Evolutionary conservation across 768 basidiomycete genomes (phyloP).

Genomic region (Cystobasidium onofrii): DNA sequence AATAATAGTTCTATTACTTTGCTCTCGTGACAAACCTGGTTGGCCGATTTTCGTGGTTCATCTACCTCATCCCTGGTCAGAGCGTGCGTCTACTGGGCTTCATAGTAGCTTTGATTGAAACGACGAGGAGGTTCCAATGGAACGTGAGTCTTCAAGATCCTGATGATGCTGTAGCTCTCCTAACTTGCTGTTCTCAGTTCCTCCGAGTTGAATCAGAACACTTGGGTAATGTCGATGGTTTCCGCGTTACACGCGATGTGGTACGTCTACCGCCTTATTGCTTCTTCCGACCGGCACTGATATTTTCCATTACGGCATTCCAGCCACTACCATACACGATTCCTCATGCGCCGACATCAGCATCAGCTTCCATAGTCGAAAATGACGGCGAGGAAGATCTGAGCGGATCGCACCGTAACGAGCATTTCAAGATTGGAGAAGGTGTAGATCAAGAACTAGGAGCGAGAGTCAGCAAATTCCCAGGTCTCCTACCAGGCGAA

Average conservation of each 20-base stretch:
- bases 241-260: conserved; percentile 31
- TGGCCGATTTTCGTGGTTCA: conserved; percentile 72
- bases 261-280: not conserved
- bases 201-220: conserved; percentile 42
- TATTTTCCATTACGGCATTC: not conserved
- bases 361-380: not conserved
- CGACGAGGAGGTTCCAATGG: conserved; percentile 77
- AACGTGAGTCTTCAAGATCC: no score
- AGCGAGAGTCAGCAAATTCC: not conserved
- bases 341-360: not conserved
- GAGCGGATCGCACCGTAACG: not conserved
- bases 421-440: conserved; percentile 3
- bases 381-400: not conserved
- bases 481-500: conserved; percentile 14
- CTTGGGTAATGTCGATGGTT: conserved; percentile 37
- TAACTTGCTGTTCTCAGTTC: not conserved
- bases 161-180: no score
- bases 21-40: conserved; percentile 68
- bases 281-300: not conserved
- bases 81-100: conserved; percentile 55
- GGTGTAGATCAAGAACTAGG: conserved; percentile 3
- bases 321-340: conserved; percentile 17
- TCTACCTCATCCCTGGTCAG: conserved; percentile 59
- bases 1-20: conserved; percentile 74
- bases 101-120: conserved; percentile 63